These are phyloP conservation scores for Kalaharituber pfeilii DNA, from an alignment of 2,329 filamentous ascomycete genomes.

Conservation along the genomic window DNA sequence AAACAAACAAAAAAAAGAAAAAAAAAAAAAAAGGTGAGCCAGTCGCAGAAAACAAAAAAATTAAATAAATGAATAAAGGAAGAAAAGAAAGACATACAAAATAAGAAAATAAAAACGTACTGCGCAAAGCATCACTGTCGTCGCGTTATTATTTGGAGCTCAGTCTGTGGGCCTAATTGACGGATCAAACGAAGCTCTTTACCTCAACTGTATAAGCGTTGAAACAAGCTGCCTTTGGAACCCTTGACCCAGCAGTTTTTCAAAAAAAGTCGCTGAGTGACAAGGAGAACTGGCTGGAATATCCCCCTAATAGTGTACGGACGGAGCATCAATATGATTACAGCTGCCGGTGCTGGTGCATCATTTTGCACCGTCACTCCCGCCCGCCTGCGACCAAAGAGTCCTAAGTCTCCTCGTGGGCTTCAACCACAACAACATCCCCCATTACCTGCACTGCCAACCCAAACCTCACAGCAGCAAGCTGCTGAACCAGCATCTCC, in stretches of 20 bases:
- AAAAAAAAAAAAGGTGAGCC: neutral
- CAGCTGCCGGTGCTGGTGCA: slow-evolving; percentile 20
- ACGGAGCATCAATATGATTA: slow-evolving; percentile 20
- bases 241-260: neutral
- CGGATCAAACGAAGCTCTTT: neutral
- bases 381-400: slow-evolving; percentile 21
- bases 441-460: slow-evolving; percentile 7
- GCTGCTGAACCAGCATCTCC: neutral
- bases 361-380: slow-evolving; percentile 21
- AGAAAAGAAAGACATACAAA: neutral
- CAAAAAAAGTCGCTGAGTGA: neutral
- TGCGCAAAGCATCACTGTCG: neutral
- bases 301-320: neutral
- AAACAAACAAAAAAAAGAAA: too few relatives aligned
- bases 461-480: neutral
- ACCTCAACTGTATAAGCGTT: neutral
- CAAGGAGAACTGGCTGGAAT: neutral
- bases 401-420: slow-evolving; percentile 15
- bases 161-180: neutral
- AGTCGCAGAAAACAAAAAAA: neutral
- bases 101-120: neutral
- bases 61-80: neutral
- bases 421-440: slow-evolving; percentile 12
- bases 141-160: neutral
- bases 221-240: neutral